Percentiles rank a stretch among this genome's conserved stretches.
phyloP scores from a whole-genome alignment of 306 rosid species.

The Malus fusca region DNA sequence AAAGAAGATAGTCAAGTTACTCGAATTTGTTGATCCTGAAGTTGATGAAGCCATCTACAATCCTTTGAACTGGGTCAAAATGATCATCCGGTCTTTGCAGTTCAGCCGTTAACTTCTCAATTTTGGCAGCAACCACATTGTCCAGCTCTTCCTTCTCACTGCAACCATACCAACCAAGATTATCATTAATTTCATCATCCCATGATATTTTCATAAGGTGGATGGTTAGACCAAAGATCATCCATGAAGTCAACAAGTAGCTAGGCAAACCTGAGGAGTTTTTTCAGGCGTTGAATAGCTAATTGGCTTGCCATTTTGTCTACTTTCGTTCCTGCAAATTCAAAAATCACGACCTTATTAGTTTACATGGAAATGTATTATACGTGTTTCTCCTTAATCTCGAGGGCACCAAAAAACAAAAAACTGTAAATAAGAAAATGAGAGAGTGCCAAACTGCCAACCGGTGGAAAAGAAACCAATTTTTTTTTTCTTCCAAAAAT shows the following conservation, averaged over 20 bases:
- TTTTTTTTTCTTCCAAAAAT: too few species aligned
- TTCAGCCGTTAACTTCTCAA: constrained; percentile 31
- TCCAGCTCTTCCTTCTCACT: constrained; percentile 42
- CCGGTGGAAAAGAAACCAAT: too few species aligned
- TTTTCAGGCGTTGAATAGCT: constrained; percentile 38
- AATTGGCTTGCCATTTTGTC: constrained; percentile 27
- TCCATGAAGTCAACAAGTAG: background rate
- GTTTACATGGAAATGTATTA: too few species aligned
- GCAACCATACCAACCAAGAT: background rate
- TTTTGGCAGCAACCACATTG: constrained; percentile 24
- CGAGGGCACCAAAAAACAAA: too few species aligned
- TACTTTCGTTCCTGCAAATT: constrained; percentile 20
- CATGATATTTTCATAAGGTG: too few species aligned
- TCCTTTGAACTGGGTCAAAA: constrained; percentile 17
- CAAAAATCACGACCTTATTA: background rate
- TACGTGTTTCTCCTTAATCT: too few species aligned
- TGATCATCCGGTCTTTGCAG: constrained; percentile 7
- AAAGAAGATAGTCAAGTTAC: constrained; percentile 12
- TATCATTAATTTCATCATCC: too few species aligned
- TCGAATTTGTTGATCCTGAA: constrained; percentile 38
- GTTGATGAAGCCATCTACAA: constrained; percentile 30
- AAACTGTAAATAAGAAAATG: too few species aligned
- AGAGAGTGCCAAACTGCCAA: too few species aligned
- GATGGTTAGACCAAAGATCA: background rate
- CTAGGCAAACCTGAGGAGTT: constrained; percentile 34